Evolutionary conservation across 2,329 filamentous ascomycete species (phyloP).

Genomic region (Metarhizium album): DNA sequence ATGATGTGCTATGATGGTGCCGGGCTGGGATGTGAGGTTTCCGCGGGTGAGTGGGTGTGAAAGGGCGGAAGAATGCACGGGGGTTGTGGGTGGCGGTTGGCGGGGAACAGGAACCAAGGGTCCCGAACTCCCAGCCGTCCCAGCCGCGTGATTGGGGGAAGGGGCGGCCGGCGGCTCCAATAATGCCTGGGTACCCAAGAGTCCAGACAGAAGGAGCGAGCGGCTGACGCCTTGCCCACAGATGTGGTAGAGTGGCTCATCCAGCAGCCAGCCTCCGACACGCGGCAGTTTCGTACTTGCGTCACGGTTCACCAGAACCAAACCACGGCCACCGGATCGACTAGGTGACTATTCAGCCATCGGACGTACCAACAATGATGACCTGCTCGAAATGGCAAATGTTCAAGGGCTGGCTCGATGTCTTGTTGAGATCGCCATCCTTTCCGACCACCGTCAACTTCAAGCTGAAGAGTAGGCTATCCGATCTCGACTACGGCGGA

Average conservation of each 20-base stretch:
- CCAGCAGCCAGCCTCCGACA: neutral
- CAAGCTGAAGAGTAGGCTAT: no score
- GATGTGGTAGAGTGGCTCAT: no score
- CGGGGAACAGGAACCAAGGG: no score
- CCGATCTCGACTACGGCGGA: no score
- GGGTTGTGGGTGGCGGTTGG: no score
- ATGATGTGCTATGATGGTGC: neutral
- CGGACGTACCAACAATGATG: no score
- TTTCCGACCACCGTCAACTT: neutral
- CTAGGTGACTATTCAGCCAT: neutral
- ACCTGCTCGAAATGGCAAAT: neutral
- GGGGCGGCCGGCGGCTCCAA: neutral
- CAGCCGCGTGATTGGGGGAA: conserved; percentile 2
- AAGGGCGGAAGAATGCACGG: no score
- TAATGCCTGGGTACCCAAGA: neutral
- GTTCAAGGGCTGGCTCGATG: neutral
- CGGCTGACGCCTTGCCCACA: no score
- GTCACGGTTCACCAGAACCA: neutral
- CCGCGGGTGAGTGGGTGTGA: no score
- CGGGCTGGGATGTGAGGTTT: no score
- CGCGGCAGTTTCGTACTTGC: neutral
- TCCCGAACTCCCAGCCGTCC: no score
- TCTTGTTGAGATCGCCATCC: neutral
- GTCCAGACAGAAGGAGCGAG: no score
- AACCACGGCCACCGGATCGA: neutral